Base-by-base conservation (phyloP, 2,329 filamentous ascomycete species). In the Massarina eburnea region DNA sequence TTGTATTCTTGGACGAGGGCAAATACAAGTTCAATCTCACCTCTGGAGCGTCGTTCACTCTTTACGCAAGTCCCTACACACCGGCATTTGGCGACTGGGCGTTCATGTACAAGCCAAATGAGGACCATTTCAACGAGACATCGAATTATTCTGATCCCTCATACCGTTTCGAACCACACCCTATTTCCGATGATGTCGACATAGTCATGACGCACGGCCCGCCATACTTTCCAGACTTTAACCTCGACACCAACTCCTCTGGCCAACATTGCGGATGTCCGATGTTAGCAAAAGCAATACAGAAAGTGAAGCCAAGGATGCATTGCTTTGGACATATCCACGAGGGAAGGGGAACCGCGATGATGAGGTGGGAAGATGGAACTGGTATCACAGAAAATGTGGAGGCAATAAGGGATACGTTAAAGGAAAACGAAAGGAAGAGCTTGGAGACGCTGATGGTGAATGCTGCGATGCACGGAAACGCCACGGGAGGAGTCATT, bases 201-300 rank as follows among this genome's bases (percentile, higher is more conserved):
- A 71, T 84, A 14, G 67, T 82, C 45, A 71, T 83, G 49, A 83
- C 80, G 0, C 81, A 84, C 58, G 80, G 80, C 1, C 81, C 81
- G n/a, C 43, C 37, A 19, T 14, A 35, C 1, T 34, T 45, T n/a
- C 33, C 20, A 2, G 17, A 30, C 8, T 46, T 40, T 35, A 14
- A 18, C 5, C 47, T 50, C 0, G 47, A 50, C 37, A 26, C 43
- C 15, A 37, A 41, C 19, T 14, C 32, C 0, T 18, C 39, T 15
- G 47, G 40, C 14, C 15, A 21, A 30, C 47, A 50, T 21, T 43
- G 29, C 14, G 43, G 43, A 8, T 46, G 47, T 37, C 20, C 39
- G 18, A 46, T 40, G 22, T 40, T 50, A 4, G 39, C 36, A 14
- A 22, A n/a, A 12, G 35, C 19, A 3, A 24, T 38, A 6, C 15